Base-by-base conservation (phyloP, 371 early-diverging fungal genomes). In the Conidiobolus incongruus region DNA sequence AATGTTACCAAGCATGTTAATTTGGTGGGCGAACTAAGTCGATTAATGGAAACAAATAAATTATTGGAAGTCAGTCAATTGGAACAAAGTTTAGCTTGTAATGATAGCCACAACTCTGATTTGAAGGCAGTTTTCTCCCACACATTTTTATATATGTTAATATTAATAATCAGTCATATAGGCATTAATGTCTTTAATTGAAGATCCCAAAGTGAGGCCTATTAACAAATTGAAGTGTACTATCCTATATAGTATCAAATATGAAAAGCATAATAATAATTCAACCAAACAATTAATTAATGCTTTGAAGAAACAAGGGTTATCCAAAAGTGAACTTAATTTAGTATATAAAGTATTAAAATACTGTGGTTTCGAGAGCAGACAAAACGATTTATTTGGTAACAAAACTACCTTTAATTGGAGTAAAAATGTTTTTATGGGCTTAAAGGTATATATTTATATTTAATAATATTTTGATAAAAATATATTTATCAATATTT, bases 1-100 rank as follows among this genome's bases (percentile, higher is more conserved):
- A 94, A 96, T 50, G 97, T 96, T 2, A 76, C 82, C 20, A 96
- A 93, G 55, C 97, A 96, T 55, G 97, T 96, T 4, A 79, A 90
- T 0, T 58, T 96, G 7, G 90, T 93, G 6, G 77, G 87, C 21
- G 94, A 93, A 55, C 62, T 96, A 35, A 81, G 81, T 48, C 59
- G 84, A 22, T 52, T 77, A n/a, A 87, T 91, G 2, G 67, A 68
- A 0, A 53, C 66, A 47, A 64, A 74, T 19, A 65, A 70, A 34
- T 50, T 94, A 32, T 59, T 94, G 47, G 80, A 80, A 46, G 78
- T 87, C 20, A 73, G 81, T 29, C 95, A 96, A 55, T 50, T 92
- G 46, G 97, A 96, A 52, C 95, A 96, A 62, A 81, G 75, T 47
- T 46, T 96, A 29, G 94, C 94, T 1, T 82, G 82, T 50, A 62